Base-by-base conservation (phyloP, 2,329 filamentous ascomycete genomes). In the Ophiosphaerella korrae region DNA sequence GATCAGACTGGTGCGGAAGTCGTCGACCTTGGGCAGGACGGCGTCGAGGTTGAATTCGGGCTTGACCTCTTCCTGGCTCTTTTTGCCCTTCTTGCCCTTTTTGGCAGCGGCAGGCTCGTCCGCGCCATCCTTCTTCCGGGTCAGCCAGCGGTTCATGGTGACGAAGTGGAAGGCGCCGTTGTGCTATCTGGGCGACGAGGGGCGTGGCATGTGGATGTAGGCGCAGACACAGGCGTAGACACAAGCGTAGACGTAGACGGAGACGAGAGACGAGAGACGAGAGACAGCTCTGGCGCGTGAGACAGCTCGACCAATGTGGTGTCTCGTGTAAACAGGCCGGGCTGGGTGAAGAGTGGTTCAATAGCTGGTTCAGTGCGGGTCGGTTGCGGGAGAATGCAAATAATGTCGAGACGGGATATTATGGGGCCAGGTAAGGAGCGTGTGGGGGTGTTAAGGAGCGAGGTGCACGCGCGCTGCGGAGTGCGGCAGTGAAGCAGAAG, bases 1-100 rank as follows among this genome's bases (percentile, higher is more conserved):
- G 55, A 99, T 80, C 51, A 99, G 78, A 79, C 94, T 97, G 3
- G 94, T 99, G 50, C 94, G 86, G 74, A 99, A 97, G 68, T 97
- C 88, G 74, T 97, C 91, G 40, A 79, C 87, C 0, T 92, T 82
- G 1, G 94, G 94, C 2, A 99, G 79, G 1, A 86, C 92, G 11
- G 79, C 79, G 2, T 85, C 73, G 11, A 97, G 78, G 65, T 97
- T 88, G 40, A 97, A 75, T 55, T 90, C 83, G 51, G 78, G 80
- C 68, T 87, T 88, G 39, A 78, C 76, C 62, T 83, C 78, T 53
- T 71, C 55, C 65, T 83, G 83, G 32, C 68, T 74, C 58, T 81
- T 80, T 72, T 82, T 84, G 40, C 69, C 75, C 71, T 77, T 78
- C 69, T 78, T 80, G 53, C 50, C 40, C 71, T 66, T 66, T 44